These are phyloP conservation scores for Bryoerythrophyllum caledonicum DNA, from an alignment of 225 moss, liverwort and hornwort genomes.

Conservation along the genomic window DNA sequence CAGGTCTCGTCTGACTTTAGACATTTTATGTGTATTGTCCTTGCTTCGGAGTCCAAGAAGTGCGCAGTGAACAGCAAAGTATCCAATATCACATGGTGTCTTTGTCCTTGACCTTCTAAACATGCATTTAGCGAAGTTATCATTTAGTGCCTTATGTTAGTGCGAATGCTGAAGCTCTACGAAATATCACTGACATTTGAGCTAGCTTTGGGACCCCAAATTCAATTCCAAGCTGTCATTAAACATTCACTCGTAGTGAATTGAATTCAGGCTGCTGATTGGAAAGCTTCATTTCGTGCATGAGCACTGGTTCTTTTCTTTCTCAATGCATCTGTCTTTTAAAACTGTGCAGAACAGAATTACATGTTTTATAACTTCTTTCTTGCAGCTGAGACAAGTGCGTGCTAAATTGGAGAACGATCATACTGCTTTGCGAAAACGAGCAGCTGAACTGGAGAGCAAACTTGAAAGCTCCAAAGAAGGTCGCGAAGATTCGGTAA, in stretches of 20 bases:
- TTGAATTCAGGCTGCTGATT: not conserved
- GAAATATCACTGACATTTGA: not conserved
- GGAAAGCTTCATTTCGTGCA: not conserved
- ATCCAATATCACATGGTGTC: not conserved
- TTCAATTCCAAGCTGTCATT: not conserved
- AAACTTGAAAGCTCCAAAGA: slow-evolving; percentile 49
- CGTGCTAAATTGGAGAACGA: slow-evolving; percentile 52
- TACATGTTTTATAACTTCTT: not conserved
- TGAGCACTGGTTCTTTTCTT: not conserved
- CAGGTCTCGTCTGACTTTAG: slow-evolving; percentile 36
- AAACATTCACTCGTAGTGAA: not conserved
- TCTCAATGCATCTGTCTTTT: not conserved
- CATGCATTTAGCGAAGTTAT: not conserved
- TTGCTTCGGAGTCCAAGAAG: not conserved
- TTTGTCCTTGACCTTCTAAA: not conserved
- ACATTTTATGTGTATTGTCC: slow-evolving; percentile 6
- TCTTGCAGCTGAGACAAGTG: slow-evolving; percentile 53
- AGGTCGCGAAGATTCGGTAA: slow-evolving; percentile 63
- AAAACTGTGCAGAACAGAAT: not conserved
- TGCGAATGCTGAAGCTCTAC: not conserved
- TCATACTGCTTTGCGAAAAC: slow-evolving; percentile 35
- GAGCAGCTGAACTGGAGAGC: slow-evolving; percentile 45
- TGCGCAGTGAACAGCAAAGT: not conserved
- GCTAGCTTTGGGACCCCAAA: not conserved
- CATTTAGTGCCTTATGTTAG: not conserved